A percentile compares a stretch with the other conserved stretches of the same genome.
Conservation (phyloP, 148 eudicot genomes). For the Limonium bicolor region DNA sequence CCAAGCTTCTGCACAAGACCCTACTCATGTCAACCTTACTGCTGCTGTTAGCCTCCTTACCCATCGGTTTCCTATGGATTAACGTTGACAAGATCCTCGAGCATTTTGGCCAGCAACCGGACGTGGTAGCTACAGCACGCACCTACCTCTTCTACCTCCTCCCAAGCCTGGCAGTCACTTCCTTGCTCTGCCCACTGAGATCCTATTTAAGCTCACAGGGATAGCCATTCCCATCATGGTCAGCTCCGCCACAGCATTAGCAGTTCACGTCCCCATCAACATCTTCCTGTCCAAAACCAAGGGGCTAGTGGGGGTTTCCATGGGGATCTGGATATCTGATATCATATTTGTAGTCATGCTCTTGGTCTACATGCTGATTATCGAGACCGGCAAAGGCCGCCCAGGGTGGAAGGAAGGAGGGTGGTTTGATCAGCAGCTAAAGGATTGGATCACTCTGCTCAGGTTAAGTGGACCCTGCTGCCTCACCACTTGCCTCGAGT, state of each 20-base stretch:
- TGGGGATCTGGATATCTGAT: constrained; percentile 57
- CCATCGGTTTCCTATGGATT: constrained; percentile 56
- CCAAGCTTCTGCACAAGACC: constrained; percentile 55
- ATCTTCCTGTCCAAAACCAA: constrained; percentile 27
- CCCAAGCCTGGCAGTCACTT: constrained; percentile 47
- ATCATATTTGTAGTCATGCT: constrained; percentile 23
- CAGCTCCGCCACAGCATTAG: constrained; percentile 34
- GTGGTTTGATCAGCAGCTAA: constrained; percentile 48
- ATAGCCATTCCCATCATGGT: constrained; percentile 45
- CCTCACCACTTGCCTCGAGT: constrained; percentile 67
- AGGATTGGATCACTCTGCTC: constrained; percentile 39
- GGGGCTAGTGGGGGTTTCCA: constrained; percentile 59
- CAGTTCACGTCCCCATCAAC: constrained; percentile 45
- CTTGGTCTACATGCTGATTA: constrained; percentile 11
- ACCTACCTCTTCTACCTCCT: constrained; percentile 37
- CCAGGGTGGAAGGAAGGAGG: constrained; percentile 53
- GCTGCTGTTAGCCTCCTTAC: constrained; percentile 27
- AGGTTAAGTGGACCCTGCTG: constrained; percentile 55
- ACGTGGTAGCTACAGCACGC: constrained; percentile 30
- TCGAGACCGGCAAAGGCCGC: constrained; percentile 28
- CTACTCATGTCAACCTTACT: constrained; percentile 42
- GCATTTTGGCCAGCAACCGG: constrained; percentile 48
- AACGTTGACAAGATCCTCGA: constrained; percentile 43
- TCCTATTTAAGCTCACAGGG: constrained; percentile 58
- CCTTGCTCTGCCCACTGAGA: constrained; percentile 58